Conservation (phyloP, 2,329 filamentous ascomycete species). For the Trichocomaceae sp. region DNA sequence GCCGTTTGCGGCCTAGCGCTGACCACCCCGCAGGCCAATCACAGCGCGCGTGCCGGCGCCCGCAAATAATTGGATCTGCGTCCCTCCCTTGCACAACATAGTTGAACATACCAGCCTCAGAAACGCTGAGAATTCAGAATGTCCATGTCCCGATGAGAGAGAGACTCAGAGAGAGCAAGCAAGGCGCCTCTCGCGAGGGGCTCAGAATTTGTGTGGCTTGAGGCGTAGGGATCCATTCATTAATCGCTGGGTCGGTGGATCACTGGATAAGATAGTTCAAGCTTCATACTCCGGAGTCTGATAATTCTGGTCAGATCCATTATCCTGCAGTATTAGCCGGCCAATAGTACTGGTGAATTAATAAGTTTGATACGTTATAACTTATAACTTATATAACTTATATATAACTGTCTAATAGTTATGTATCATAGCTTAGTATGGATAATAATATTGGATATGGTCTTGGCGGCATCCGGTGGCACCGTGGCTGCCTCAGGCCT, state of each 20-base stretch:
- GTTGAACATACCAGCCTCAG: neutral
- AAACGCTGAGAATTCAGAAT: neutral
- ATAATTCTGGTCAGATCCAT: neutral
- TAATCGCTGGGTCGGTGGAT: neutral
- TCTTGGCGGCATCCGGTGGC: neutral
- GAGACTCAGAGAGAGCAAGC: neutral
- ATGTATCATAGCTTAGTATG: too few species aligned
- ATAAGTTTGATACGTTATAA: too few species aligned
- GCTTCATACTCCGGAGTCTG: neutral
- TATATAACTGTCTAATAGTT: too few species aligned
- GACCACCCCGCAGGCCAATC: neutral
- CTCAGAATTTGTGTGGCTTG: neutral
- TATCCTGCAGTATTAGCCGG: neutral
- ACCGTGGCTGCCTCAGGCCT: neutral
- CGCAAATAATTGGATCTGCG: slow-evolving; percentile 4
- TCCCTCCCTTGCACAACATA: slow-evolving; percentile 8
- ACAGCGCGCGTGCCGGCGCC: neutral
- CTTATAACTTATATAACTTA: too few species aligned
- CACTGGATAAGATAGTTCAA: neutral
- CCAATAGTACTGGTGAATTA: neutral
- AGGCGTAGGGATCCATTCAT: neutral
- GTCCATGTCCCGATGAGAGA: too few species aligned
- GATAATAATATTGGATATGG: neutral
- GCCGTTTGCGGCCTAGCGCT: neutral
- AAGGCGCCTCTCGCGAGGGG: neutral